Evolutionary conservation across 441 rosid genomes (phyloP).

Genomic region (Kokia cookei): DNA sequence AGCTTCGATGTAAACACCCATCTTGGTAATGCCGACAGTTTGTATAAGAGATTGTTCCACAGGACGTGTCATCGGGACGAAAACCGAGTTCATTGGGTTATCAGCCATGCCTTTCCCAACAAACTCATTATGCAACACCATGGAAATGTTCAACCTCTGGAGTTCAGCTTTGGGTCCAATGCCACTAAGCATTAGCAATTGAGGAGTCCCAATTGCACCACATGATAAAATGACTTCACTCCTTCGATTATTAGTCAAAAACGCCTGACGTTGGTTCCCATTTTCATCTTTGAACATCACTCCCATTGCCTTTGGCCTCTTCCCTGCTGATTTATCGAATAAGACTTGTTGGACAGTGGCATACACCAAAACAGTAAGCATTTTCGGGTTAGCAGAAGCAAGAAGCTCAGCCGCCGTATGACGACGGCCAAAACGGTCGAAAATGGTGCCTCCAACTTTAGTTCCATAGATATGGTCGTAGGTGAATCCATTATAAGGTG

Average conservation of each 20-base stretch:
- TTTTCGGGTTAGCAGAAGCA: constrained; percentile 55
- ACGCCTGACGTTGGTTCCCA: constrained; percentile 60
- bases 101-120: constrained; percentile 90
- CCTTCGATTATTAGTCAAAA: constrained; percentile 34
- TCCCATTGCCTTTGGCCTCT: constrained; percentile 68
- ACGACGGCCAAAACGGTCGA: constrained; percentile 81
- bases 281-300: constrained; percentile 81
- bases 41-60: constrained; percentile 73
- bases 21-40: constrained; percentile 83
- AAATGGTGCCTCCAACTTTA: constrained; percentile 89
- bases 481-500: constrained; percentile 87
- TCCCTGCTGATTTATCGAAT: constrained; percentile 66
- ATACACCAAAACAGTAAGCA: constrained; percentile 63
- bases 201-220: constrained; percentile 96
- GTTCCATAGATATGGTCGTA: constrained; percentile 90
- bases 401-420: constrained; percentile 94
- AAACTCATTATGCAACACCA: constrained; percentile 53
- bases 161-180: constrained; percentile 76
- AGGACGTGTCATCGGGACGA: constrained; percentile 61
- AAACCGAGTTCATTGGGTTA: constrained; percentile 84
- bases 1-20: constrained; percentile 84
- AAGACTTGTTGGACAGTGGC: constrained; percentile 76
- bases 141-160: constrained; percentile 47
- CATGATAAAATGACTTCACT: constrained; percentile 79
- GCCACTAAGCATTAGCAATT: constrained; percentile 81